Evolutionary conservation across 176 grass and related monocot genomes (phyloP).

Genomic region (Oryza meridionalis): DNA sequence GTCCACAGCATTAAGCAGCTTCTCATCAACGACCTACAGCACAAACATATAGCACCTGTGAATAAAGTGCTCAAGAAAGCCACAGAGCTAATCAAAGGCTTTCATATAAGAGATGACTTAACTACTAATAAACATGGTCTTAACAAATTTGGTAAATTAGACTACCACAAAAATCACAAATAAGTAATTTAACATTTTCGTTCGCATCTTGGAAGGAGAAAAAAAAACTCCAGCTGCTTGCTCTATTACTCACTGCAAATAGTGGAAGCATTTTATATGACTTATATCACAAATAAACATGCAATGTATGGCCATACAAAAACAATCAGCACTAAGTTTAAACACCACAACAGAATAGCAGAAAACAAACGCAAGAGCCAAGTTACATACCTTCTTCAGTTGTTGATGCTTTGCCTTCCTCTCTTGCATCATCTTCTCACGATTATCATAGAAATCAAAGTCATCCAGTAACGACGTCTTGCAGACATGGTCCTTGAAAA

Average conservation of each 20-base stretch:
- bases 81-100: not conserved
- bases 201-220: not conserved
- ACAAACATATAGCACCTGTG: not conserved
- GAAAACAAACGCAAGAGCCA: not conserved
- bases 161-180: not conserved
- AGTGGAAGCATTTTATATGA: not conserved
- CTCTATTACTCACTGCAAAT: not conserved
- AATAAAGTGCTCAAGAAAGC: not conserved
- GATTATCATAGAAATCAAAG: conserved; percentile 82
- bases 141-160: not conserved
- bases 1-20: conserved; percentile 14
- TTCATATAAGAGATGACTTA: not conserved
- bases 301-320: not conserved
- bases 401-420: conserved; percentile 77
- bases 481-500: conserved; percentile 86
- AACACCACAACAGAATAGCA: not conserved
- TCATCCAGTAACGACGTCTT: conserved; percentile 91
- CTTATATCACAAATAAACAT: not conserved
- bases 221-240: conserved; percentile 1
- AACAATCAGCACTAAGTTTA: not conserved
- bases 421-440: conserved; percentile 89
- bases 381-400: conserved; percentile 65
- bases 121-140: not conserved
- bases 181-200: not conserved
- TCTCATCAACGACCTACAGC: conserved; percentile 41